These are phyloP conservation scores for Dichomitus squalens DNA, from an alignment of 1,284 basidiomycete genomes.

Conservation along the genomic window DNA sequence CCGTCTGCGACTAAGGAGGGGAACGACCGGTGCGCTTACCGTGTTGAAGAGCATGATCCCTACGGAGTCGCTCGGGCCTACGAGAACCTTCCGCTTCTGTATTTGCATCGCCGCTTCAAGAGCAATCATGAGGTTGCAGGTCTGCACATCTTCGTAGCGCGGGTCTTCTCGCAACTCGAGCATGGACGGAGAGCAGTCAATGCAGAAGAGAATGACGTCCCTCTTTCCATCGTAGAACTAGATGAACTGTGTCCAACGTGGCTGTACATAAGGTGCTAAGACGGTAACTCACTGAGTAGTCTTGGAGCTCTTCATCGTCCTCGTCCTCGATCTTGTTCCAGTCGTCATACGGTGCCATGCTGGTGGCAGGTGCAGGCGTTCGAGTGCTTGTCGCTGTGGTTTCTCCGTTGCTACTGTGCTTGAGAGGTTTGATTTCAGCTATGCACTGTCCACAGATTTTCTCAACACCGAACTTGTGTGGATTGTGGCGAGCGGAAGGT, in stretches of 20 bases:
- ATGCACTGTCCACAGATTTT: not conserved
- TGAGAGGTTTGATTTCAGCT: not conserved
- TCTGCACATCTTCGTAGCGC: constrained; percentile 60
- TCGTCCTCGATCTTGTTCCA: constrained; percentile 78
- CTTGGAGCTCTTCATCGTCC: constrained; percentile 78
- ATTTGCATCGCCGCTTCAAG: constrained; percentile 84
- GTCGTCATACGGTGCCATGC: constrained; percentile 66
- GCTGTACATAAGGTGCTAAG: too few species aligned
- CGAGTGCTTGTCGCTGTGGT: not conserved
- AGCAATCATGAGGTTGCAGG: constrained; percentile 67
- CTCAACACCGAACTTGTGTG: too few species aligned
- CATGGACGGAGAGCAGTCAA: constrained; percentile 93
- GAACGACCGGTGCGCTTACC: constrained; percentile 48
- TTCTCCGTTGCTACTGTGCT: not conserved
- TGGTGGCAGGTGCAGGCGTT: not conserved
- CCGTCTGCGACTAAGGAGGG: not conserved
- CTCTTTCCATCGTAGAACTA: constrained; percentile 75
- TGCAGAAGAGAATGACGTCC: constrained; percentile 90
- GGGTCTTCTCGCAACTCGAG: constrained; percentile 68
- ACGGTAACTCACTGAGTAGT: constrained; percentile 53
- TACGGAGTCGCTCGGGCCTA: constrained; percentile 85
- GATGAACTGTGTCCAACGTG: constrained; percentile 1
- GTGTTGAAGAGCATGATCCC: constrained; percentile 94
- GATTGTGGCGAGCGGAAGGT: not conserved
- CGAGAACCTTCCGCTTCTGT: constrained; percentile 87